phyloP scores from a whole-genome alignment of 305 asterid species.

The Fraxinus paxiana region DNA sequence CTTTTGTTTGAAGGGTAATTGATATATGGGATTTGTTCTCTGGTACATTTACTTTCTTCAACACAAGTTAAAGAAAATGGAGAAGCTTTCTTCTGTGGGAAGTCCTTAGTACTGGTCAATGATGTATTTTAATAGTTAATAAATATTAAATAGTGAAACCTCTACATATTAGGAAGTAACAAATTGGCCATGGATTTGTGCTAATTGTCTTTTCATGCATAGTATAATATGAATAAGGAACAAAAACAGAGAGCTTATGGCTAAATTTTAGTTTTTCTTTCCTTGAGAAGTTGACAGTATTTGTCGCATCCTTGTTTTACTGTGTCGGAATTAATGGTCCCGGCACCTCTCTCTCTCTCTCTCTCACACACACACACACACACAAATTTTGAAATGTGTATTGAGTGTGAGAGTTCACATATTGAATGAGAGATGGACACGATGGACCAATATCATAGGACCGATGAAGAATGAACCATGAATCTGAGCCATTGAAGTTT shows the following conservation, averaged over 20 bases:
- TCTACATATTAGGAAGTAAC: neutral
- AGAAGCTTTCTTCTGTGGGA: neutral
- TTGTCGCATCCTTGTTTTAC: neutral
- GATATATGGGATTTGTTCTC: neutral
- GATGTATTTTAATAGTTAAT: neutral
- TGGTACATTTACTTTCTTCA: neutral
- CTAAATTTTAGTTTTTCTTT: neutral
- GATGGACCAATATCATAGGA: neutral
- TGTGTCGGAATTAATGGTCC: neutral
- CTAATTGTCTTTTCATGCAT: neutral
- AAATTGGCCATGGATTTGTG: neutral
- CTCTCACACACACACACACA: neutral
- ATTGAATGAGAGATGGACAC: neutral
- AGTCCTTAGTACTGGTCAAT: neutral
- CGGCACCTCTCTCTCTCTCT: neutral
- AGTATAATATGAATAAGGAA: neutral
- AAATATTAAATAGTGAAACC: neutral
- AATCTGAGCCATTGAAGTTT: conserved; percentile 24
- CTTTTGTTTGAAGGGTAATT: neutral
- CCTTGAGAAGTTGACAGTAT: neutral
- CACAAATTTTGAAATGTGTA: neutral
- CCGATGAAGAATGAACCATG: neutral
- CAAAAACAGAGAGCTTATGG: neutral
- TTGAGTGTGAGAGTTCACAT: neutral
- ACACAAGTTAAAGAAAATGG: neutral